Percentiles rank a stretch among this genome's conserved stretches.
Evolutionary conservation across 495 filamentous ascomycete species (phyloP).

Genomic region (Penicillium fimorum): DNA sequence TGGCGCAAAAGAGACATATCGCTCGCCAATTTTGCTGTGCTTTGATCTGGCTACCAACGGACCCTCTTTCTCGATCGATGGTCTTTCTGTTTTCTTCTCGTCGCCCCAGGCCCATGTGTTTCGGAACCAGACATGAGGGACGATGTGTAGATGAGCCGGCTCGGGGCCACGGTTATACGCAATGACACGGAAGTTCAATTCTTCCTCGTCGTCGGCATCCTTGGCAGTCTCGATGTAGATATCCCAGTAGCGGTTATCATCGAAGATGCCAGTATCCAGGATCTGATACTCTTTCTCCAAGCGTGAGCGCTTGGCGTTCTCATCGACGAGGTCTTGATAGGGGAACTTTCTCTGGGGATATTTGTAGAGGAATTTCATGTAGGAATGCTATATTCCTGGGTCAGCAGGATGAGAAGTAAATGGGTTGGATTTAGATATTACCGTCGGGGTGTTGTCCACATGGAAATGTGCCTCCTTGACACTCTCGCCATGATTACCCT

Average conservation of each 20-base stretch:
- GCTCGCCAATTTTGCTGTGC: conserved; percentile 74
- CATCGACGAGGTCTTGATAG: conserved; percentile 79
- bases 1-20: conserved; percentile 82
- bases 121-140: conserved; percentile 94
- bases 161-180: conserved; percentile 95
- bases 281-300: conserved; percentile 86
- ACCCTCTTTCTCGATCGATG: conserved; percentile 61
- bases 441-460: conserved; percentile 82
- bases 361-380: conserved; percentile 99
- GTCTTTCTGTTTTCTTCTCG: conserved; percentile 69
- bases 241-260: conserved; percentile 94
- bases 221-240: conserved; percentile 97
- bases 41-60: conserved; percentile 68
- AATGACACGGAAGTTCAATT: conserved; percentile 90
- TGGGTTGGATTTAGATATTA: conserved; percentile 15
- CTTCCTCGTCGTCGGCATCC: conserved; percentile 82
- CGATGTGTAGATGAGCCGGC: conserved; percentile 83
- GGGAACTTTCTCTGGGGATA: conserved; percentile 91
- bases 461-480: conserved; percentile 97
- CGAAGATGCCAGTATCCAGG: conserved; percentile 84
- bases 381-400: conserved; percentile 68
- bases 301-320: conserved; percentile 74
- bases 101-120: conserved; percentile 95
- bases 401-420: background rate
- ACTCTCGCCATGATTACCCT: conserved; percentile 95